Evolutionary conservation across 2,329 filamentous ascomycete species (phyloP), one percentile per base, ranked within the genome.

Genomic region (Pseudocercospora macadamiae): DNA sequence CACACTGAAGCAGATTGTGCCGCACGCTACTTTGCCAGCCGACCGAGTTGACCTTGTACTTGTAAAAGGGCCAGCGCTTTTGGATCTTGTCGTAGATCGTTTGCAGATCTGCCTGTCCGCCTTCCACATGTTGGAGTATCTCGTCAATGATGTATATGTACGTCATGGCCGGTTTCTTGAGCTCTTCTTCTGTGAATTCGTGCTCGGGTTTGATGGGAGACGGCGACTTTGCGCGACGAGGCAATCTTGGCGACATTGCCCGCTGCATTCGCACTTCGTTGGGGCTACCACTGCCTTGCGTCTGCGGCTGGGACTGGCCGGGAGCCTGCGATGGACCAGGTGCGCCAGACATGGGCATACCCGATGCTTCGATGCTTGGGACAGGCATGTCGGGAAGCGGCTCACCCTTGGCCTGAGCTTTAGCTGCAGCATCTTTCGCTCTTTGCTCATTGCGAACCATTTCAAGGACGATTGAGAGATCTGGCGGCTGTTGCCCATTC

Each of bases 171-270:
- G 86, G 86, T 73, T 90, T 89, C 58, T 86, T 84, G 51, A 92
- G 79, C 74, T 92, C 87, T 68, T 92, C 89, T 32, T 88, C 85
- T 1, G 88, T 90, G 71, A 88, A 81, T 66, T 89, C 88, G 52
- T 83, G 83, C 39, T 83, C 79, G 10, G 83, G 81, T 73, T 86
- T 86, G 64, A 85, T 82, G 1, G 86, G 86, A 6, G 85, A 87
- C 1, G 83, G 84, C 14, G 85, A 86, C 23, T 51, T 56, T 14
- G 56, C 57, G 3, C 57, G 57, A 9, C 62, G 57, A 28, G 54
- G 55, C 28, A 52, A 30, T 18, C 47, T 55, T 16, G 57, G 51
- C 34, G 39, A 54, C 23, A 49, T 57, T n/a, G 53, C 49, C 26
- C 55, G 37, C 42, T 34, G 44, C 34, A 44, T 19, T 7, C 48